A percentile compares a stretch with the other conserved stretches of the same genome.
Evolutionary conservation across 768 basidiomycete genomes (phyloP).

Genomic region (Tylopilus balloui): DNA sequence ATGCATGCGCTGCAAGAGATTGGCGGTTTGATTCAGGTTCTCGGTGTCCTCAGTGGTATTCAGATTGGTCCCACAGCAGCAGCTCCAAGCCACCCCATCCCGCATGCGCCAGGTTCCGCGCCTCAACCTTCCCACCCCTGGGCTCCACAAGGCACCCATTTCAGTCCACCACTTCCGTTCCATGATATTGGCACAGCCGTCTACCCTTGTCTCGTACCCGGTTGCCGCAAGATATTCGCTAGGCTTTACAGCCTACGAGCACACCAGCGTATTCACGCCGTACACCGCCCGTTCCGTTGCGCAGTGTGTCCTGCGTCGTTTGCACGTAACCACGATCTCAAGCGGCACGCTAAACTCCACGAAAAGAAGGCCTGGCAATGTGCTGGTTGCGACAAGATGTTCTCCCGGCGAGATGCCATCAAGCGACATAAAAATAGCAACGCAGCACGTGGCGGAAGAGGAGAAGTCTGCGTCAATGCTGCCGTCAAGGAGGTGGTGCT

Average conservation of each 20-base stretch:
- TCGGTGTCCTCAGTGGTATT: constrained; percentile 75
- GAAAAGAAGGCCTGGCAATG: constrained; percentile 73
- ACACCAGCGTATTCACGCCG: constrained; percentile 64
- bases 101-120: constrained; percentile 27
- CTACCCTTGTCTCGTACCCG: constrained; percentile 67
- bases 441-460: constrained; percentile 46
- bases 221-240: constrained; percentile 66
- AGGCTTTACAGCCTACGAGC: constrained; percentile 65
- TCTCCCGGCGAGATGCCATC: constrained; percentile 75
- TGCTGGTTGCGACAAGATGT: constrained; percentile 66
- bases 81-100: constrained; percentile 29
- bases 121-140: constrained; percentile 32
- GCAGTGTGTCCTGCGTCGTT: constrained; percentile 67
- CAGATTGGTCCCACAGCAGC: constrained; percentile 48
- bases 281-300: constrained; percentile 64
- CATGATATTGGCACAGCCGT: constrained; percentile 67
- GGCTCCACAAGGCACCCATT: constrained; percentile 22
- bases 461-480: constrained; percentile 50
- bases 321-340: constrained; percentile 74
- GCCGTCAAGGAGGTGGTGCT: constrained; percentile 59
- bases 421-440: constrained; percentile 69
- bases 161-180: constrained; percentile 26
- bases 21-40: constrained; percentile 75
- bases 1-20: constrained; percentile 68
- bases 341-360: constrained; percentile 70